Evolutionary conservation across 164 flowering plant species (phyloP), one percentile per base, ranked within the genome.

Genomic region (Aristolochia contorta): DNA sequence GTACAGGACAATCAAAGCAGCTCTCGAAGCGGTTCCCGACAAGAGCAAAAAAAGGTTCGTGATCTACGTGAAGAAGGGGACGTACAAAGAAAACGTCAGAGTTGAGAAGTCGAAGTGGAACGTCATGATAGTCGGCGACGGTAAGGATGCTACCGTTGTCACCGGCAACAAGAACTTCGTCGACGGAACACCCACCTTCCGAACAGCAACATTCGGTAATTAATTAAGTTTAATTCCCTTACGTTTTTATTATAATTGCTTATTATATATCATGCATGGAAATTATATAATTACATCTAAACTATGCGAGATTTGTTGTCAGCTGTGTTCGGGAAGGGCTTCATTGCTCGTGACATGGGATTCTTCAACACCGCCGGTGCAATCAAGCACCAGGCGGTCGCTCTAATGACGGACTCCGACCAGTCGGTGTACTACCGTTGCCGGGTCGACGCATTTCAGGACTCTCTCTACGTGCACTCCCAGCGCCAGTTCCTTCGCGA

Each of bases 121-220:
- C 54, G 79, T 87, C 21, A 81, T 82, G 88, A 72, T 90, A 33
- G 71, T 71, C 53, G 93, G 96, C 0, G 91, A 87, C 49, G 97
- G 94, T 4, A 79, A 18, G 72, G 46, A 30, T 1, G 64, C 65
- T 57, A 87, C 87, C 54, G 69, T 86, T 20, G 60, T 90, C 23
- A 63, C 86, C 58, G 93, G 89, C 27, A 70, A 67, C 65, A 2
- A 61, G 72, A 87, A 84, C 57, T 64, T 77, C n/a, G 54, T 79
- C 1, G 91, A 85, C 21, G 93, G 97, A 15, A 81, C 83, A 3
- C 82, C 89, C 0, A 84, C 97, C 1, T 84, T 78, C 64, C 16
- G 69, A 22, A 76, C 88, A 0, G 95, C 92, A 0, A 82, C 97
- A 32, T 75, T 85, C 63, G 79, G 97, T 85, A 74, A 59, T 72